Conservation (phyloP, 2,329 filamentous ascomycete genomes). For the Trichoderma semiorbis region DNA sequence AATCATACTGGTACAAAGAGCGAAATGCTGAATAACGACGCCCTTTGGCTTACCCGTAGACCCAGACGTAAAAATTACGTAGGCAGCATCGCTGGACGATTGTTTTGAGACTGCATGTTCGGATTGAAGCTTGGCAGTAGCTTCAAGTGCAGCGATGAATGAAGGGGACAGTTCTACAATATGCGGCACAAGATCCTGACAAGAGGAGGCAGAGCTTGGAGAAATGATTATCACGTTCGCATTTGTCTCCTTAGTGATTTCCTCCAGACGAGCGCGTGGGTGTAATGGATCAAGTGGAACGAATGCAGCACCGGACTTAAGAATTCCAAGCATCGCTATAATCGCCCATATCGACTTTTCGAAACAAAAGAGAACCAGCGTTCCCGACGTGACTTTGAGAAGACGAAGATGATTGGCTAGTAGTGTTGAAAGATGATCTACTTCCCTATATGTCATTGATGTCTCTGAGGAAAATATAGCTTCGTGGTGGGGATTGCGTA, state of each 20-base stretch:
- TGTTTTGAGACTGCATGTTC: not conserved
- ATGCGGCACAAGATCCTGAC: not conserved
- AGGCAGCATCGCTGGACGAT: not conserved
- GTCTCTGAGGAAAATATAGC: slow-evolving; percentile 14
- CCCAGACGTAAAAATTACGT: slow-evolving; percentile 2
- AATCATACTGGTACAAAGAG: not conserved
- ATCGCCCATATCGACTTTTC: slow-evolving; percentile 23
- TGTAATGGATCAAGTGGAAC: slow-evolving; percentile 27
- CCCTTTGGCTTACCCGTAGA: slow-evolving; percentile 12
- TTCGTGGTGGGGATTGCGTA: slow-evolving; percentile 2
- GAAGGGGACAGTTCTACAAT: not conserved
- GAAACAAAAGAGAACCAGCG: slow-evolving; percentile 15
- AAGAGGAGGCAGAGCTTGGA: not conserved
- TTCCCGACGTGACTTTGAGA: slow-evolving; percentile 27
- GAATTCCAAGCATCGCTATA: slow-evolving; percentile 27
- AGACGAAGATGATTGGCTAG: slow-evolving; percentile 10
- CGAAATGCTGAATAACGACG: not conserved
- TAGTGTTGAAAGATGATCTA: not conserved
- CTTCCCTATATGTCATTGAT: slow-evolving; percentile 3
- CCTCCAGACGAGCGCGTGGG: slow-evolving; percentile 1
- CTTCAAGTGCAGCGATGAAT: not conserved
- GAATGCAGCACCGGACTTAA: slow-evolving; percentile 28
- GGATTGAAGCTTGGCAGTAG: not conserved
- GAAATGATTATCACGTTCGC: slow-evolving; percentile 18
- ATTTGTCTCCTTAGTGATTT: slow-evolving; percentile 5